These are phyloP conservation scores for Gentiana macrophylla DNA, from an alignment of 257 asterid genomes.

Conservation along the genomic window DNA sequence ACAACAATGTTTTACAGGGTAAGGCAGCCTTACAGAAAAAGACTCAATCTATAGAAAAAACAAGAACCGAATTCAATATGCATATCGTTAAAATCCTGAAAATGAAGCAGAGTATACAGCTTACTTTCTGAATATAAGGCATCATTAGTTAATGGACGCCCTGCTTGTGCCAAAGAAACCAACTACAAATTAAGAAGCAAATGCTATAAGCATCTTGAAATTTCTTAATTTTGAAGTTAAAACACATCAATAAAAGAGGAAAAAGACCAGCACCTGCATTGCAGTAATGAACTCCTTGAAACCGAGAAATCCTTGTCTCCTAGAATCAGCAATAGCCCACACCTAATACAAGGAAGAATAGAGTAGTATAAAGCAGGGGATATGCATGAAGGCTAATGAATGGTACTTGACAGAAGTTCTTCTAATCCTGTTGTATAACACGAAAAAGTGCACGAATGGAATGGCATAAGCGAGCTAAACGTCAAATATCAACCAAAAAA, in stretches of 20 bases:
- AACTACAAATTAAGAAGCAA: conserved; percentile 32
- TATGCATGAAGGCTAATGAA: neutral
- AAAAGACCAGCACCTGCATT: conserved; percentile 57
- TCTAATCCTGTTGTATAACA: no score
- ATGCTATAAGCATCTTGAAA: conserved; percentile 18
- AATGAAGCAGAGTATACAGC: conserved; percentile 3
- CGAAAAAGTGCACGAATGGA: neutral
- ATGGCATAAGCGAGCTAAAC: neutral
- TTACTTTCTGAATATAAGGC: conserved; percentile 48
- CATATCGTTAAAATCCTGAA: neutral
- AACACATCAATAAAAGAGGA: conserved; percentile 7
- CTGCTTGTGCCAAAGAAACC: conserved; percentile 86
- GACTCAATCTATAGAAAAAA: neutral
- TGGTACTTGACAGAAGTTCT: no score
- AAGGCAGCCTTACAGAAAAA: conserved; percentile 1
- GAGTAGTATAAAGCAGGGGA: neutral
- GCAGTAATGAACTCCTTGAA: conserved; percentile 73
- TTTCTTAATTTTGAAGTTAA: neutral
- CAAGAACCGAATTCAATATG: neutral
- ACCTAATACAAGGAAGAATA: conserved; percentile 33
- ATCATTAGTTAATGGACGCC: conserved; percentile 47
- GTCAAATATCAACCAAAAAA: no score
- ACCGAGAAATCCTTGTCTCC: conserved; percentile 91
- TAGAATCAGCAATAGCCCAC: conserved; percentile 96
- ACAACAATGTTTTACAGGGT: conserved; percentile 10